A percentile compares a stretch with the other conserved stretches of the same genome.
phyloP scores from a whole-genome alignment of 1,139 yeast genomes.

The Hyphopichia burtonii region DNA sequence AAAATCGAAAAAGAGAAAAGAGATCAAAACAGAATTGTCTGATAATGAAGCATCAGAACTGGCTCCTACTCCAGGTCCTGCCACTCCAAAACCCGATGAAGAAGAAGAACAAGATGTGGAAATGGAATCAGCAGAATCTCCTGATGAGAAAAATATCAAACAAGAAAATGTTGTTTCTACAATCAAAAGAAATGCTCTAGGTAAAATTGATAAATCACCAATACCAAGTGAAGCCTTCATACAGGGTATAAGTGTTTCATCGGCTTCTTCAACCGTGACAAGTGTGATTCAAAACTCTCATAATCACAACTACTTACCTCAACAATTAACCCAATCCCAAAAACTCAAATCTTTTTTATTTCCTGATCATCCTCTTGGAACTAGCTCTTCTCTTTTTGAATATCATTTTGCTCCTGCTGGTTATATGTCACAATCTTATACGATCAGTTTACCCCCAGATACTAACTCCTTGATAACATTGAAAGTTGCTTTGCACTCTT shows the following conservation, averaged over 20 bases:
- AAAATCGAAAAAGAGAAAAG: conserved; percentile 19
- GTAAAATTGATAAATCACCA: conserved; percentile 27
- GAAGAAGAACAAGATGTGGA: conserved; percentile 11
- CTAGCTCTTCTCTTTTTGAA: conserved; percentile 38
- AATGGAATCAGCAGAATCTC: conserved; percentile 13
- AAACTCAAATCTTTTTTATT: conserved; percentile 30
- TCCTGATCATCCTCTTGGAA: conserved; percentile 28
- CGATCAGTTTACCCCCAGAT: conserved; percentile 45
- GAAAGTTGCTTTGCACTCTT: conserved; percentile 43
- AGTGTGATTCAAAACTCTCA: conserved; percentile 26
- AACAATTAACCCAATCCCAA: conserved; percentile 19
- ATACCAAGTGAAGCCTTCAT: conserved; percentile 31
- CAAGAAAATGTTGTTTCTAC: neutral
- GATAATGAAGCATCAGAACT: conserved; percentile 12
- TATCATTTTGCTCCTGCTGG: conserved; percentile 48
- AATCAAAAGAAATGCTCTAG: conserved; percentile 19
- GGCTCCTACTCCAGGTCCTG: neutral
- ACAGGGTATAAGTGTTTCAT: conserved; percentile 35
- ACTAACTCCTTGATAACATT: conserved; percentile 45
- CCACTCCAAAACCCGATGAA: conserved; percentile 6
- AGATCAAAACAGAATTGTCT: conserved; percentile 13
- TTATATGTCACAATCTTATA: conserved; percentile 39
- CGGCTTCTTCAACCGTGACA: conserved; percentile 30
- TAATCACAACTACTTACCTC: conserved; percentile 14
- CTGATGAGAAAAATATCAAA: neutral